Evolutionary conservation across 805 yeast species (phyloP), one percentile per base, ranked within the genome.

Genomic region (Metschnikowia henanensis): DNA sequence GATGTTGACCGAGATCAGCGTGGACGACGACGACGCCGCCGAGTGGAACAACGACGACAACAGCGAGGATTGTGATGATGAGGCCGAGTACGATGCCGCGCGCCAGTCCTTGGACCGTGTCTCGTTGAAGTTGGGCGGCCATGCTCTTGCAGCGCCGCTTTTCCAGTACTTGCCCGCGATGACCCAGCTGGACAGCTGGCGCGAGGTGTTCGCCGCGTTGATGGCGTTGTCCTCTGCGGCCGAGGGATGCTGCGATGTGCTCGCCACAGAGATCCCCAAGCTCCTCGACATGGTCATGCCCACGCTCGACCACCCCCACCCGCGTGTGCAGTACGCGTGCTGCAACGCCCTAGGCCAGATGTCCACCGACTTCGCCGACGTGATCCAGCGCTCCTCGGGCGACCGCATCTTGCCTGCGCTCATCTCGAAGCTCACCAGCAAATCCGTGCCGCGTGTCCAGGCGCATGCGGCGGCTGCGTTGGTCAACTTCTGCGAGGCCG

Each of bases 391-490:
- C 55, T 81, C 87, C 39, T 77, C 89, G 17, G 95, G 91, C 49
- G 79, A 78, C 53, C 73, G 86, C 51, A 81, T 94, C 35, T 72
- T 94, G 43, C 98, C 98, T 6, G 94, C 95, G 2, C 75, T 94
- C 52, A 87, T 94, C 42, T 81, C 95, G 10, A 88, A 80, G 72
- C 76, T 94, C 40, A 81, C 84, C 2, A 73, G 76, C 49, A 77
- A 77, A 50, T 80, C 89, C 37, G 91, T 84, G 45, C 92, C 95
- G 39, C 76, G 98, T 59, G 99, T 94, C 19, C 98, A 92, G 69
- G 88, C 97, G 0, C 99, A 94, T 61, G 98, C 97, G 15, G 97
- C 99, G 33, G 99, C 99, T 40, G 99, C 99, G 0, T 73, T 92
- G 57, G 98, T 94, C 35, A 94, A 94, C 63, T 94, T 94, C 62